phyloP scores from a whole-genome alignment of 116 monocot species.

The Cymodocea nodosa region DNA sequence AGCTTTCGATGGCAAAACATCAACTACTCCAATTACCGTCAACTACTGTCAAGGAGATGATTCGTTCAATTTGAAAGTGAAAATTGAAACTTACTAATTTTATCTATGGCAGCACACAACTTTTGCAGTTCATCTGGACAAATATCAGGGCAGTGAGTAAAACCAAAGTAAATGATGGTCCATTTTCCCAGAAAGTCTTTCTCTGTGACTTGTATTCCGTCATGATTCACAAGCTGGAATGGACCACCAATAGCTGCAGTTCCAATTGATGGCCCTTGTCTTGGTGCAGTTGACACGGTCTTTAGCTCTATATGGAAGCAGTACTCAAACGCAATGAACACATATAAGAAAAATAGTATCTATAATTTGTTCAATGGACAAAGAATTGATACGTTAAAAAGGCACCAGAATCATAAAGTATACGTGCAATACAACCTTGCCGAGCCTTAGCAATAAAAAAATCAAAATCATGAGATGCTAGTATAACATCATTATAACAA shows the following conservation, averaged over 20 bases:
- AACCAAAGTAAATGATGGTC: constrained; percentile 93
- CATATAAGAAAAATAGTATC: not conserved
- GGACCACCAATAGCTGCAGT: constrained; percentile 90
- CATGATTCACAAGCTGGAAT: constrained; percentile 71
- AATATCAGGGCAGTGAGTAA: constrained; percentile 96
- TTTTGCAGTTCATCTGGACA: constrained; percentile 97
- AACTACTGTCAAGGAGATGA: too few species aligned
- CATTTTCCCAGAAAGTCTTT: constrained; percentile 89
- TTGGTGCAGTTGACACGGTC: constrained; percentile 40
- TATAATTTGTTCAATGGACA: too few species aligned
- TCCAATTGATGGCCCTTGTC: constrained; percentile 75
- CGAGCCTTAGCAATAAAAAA: too few species aligned
- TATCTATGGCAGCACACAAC: constrained; percentile 62
- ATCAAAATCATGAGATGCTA: too few species aligned
- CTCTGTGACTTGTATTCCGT: constrained; percentile 63
- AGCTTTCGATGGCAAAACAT: too few species aligned
- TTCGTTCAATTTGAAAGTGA: too few species aligned
- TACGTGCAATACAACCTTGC: too few species aligned
- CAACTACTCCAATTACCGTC: too few species aligned
- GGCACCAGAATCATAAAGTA: too few species aligned
- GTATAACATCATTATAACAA: too few species aligned
- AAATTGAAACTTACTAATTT: constrained; percentile 56
- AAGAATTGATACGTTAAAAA: too few species aligned
- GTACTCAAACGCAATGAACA: not conserved
- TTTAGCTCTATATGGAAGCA: constrained; percentile 45